These are phyloP conservation scores for Strigomonas oncopelti DNA, from an alignment of 208 protist genomes.

Conservation along the genomic window DNA sequence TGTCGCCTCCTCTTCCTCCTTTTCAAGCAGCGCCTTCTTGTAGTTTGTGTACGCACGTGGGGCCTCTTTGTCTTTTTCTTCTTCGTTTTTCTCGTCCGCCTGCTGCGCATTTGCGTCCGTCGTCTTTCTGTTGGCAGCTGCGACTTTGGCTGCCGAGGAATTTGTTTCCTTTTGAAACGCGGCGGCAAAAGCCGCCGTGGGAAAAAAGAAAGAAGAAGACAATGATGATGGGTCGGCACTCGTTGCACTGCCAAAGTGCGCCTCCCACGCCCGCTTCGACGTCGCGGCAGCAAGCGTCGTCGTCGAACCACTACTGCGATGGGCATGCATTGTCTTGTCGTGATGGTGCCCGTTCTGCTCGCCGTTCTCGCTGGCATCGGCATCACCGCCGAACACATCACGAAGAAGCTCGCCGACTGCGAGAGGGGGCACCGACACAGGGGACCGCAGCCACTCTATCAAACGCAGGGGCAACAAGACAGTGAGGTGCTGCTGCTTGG, in stretches of 20 bases:
- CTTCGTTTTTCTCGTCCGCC: too few species aligned
- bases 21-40: not conserved
- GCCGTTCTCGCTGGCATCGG: not conserved
- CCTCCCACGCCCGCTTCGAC: not conserved
- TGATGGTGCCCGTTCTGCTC: not conserved
- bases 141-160: too few species aligned
- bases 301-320: too few species aligned
- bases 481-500: not conserved
- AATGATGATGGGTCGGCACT: too few species aligned
- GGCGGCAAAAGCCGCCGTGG: not conserved
- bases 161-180: not conserved
- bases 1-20: not conserved
- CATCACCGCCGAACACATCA: not conserved
- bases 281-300: too few species aligned
- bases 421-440: not conserved
- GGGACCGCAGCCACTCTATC: not conserved
- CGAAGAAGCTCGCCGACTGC: not conserved
- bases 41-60: not conserved
- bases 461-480: not conserved
- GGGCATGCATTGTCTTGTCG: too few species aligned
- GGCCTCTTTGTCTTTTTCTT: not conserved
- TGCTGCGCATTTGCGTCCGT: too few species aligned
- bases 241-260: not conserved
- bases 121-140: too few species aligned
- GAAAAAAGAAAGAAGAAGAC: not conserved